Base-by-base conservation (phyloP, 2,329 filamentous ascomycete genomes). In the Clonostachys rosea region DNA sequence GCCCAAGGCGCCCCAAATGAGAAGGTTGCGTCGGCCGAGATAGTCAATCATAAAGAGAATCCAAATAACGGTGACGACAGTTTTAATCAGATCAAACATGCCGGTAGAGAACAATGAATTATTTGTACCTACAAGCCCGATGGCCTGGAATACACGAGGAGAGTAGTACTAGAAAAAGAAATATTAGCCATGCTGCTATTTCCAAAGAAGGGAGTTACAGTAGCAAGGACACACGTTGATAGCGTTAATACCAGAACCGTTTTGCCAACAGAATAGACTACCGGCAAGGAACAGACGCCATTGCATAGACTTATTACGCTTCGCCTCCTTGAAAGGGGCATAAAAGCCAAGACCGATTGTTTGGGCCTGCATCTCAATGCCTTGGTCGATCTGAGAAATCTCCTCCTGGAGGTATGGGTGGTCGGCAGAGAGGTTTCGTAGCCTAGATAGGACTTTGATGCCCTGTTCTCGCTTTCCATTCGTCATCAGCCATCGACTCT, bases 81-180 rank as follows among this genome's bases (percentile, higher is more conserved):
- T 84, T 68, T 86, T 86, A 54, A 86, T 76, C 3, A 86, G 79
- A 20, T 83, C 83, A 51, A 86, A 87, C 45, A 87, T 76, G 20
- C 83, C 83, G 1, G 83, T 86, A 9, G 82, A 83, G 35, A 86
- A 57, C 46, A 73, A 65, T 18, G 61, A 55, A 2, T 62, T 64
- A 54, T 65, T 66, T 34, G 63, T 68, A 14, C 69, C 70, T 10
- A 59, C 62, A 45, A 72, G 60, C 5, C 70, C 70, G 35, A 74
- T 64, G 36, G 62, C 65, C 14, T 37, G 42, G 47, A 64, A 64
- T 42, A 64, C 60, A n/a, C 60, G 63, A 14, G 62, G 62, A 2
- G 71, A 76, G 64, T 86, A 89, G 67, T 89, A 90, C 69, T 89
- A 30, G 24, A 10, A 30, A 30, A 30, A 30, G 9, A 30, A 30